Percentiles rank a stretch among this genome's conserved stretches.
These are phyloP conservation scores for Euphrasia confusa DNA, from an alignment of 257 asterid genomes.

Conservation along the genomic window DNA sequence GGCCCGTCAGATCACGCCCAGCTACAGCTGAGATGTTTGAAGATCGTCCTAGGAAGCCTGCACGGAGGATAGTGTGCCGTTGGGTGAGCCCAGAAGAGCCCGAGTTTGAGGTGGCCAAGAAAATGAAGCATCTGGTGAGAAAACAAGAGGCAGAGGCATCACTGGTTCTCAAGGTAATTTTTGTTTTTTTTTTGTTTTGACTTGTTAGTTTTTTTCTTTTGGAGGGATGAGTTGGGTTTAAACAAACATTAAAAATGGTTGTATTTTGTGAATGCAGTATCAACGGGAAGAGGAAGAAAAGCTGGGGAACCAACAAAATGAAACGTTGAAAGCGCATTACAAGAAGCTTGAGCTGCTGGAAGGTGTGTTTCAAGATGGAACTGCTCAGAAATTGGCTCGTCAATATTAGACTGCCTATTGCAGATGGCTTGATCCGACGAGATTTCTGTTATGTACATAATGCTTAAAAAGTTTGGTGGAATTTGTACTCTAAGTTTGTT, in stretches of 20 bases:
- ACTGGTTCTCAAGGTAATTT: constrained; percentile 53
- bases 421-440: constrained; percentile 34
- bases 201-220: neutral
- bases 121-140: constrained; percentile 38
- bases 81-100: constrained; percentile 71
- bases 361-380: constrained; percentile 38
- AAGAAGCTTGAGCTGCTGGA: constrained; percentile 49
- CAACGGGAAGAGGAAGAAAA: constrained; percentile 46
- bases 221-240: too few species aligned
- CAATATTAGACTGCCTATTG: constrained; percentile 30
- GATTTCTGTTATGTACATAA: neutral
- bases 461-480: too few species aligned
- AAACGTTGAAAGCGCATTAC: constrained; percentile 37
- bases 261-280: constrained; percentile 27
- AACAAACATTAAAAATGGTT: neutral
- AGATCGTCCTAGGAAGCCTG: constrained; percentile 73
- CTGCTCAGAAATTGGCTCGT: constrained; percentile 31
- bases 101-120: constrained; percentile 46
- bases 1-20: constrained; percentile 65
- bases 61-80: constrained; percentile 36
- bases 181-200: neutral
- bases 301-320: constrained; percentile 48
- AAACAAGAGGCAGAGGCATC: constrained; percentile 62
- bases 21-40: constrained; percentile 65
- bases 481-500: too few species aligned